Conservation (phyloP, 345 rosid species). For the Erysimum cheiranthoides region DNA sequence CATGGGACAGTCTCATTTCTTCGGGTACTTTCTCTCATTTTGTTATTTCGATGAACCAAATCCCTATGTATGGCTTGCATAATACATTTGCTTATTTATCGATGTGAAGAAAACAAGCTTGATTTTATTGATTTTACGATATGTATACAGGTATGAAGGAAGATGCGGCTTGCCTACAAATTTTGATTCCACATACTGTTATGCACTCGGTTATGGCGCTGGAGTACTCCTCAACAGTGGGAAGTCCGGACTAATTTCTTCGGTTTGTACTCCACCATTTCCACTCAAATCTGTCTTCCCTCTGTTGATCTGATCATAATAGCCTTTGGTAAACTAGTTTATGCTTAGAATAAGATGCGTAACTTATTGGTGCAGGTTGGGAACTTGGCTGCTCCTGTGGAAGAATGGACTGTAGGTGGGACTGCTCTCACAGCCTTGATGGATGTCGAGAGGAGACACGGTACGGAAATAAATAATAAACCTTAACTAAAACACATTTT, state of each 20-base stretch:
- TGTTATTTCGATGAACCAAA: not conserved
- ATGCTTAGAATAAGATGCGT: slow-evolving; percentile 20
- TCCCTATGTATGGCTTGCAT: not conserved
- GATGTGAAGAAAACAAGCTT: not conserved
- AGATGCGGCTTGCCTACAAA: slow-evolving; percentile 98
- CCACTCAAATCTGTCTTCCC: not conserved
- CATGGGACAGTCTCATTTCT: slow-evolving; percentile 96
- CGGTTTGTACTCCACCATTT: slow-evolving; percentile 57
- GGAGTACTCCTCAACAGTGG: slow-evolving; percentile 91
- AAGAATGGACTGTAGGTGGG: slow-evolving; percentile 95
- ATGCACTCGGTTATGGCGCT: slow-evolving; percentile 94
- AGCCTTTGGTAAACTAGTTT: slow-evolving; percentile 3
- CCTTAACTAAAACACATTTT: not conserved
- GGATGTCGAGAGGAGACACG: slow-evolving; percentile 99
- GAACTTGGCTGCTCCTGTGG: slow-evolving; percentile 85
- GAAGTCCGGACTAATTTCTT: slow-evolving; percentile 91
- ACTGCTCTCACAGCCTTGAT: slow-evolving; percentile 93
- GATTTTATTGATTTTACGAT: not conserved
- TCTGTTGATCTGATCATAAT: slow-evolving; percentile 2
- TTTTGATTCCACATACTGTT: slow-evolving; percentile 93
- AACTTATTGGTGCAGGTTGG: slow-evolving; percentile 66
- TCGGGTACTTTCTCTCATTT: slow-evolving; percentile 62
- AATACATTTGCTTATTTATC: not conserved
- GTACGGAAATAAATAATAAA: slow-evolving; percentile 41
- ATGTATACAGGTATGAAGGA: slow-evolving; percentile 82